phyloP scores from a whole-genome alignment of 1,284 basidiomycete species.

The Cutaneotrichosporon sp. region DNA sequence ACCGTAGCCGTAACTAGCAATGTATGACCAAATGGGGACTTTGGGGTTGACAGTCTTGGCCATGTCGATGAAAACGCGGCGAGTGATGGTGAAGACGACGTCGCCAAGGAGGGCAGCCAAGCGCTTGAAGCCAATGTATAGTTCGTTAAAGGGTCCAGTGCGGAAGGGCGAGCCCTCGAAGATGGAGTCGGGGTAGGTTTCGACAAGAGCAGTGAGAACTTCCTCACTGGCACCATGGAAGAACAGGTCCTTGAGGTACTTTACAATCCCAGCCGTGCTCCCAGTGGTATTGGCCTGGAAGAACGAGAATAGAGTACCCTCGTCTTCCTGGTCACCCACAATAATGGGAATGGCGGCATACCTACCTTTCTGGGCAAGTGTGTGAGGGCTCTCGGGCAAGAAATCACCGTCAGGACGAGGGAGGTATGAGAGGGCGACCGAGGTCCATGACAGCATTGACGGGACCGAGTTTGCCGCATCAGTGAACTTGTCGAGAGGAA shows the following conservation, averaged over 20 bases:
- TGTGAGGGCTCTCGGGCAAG: constrained; percentile 54
- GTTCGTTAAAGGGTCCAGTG: constrained; percentile 24
- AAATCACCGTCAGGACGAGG: constrained; percentile 60
- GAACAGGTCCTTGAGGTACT: constrained; percentile 32
- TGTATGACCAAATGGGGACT: constrained; percentile 26
- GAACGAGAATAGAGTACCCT: constrained; percentile 23
- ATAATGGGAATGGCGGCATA: constrained; percentile 26
- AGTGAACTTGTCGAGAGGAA: constrained; percentile 48
- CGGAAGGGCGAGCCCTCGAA: constrained; percentile 28
- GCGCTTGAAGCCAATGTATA: constrained; percentile 28
- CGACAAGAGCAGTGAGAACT: constrained; percentile 28
- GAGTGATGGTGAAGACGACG: constrained; percentile 21
- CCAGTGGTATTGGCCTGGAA: constrained; percentile 36
- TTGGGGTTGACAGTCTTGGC: constrained; percentile 13
- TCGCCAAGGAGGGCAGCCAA: constrained; percentile 23
- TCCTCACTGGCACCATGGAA: constrained; percentile 23
- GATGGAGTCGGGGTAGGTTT: constrained; percentile 32
- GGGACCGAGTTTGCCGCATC: constrained; percentile 22
- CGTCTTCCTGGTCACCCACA: constrained; percentile 32
- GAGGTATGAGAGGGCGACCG: constrained; percentile 52
- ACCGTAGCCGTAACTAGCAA: constrained; percentile 23
- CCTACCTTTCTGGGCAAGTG: constrained; percentile 11
- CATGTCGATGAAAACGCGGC: constrained; percentile 19
- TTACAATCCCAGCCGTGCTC: constrained; percentile 20
- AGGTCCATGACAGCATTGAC: constrained; percentile 19